Percentiles rank a stretch among this genome's conserved stretches.
Conservation (phyloP, 208 protist genomes). For the Trypanosoma platydactyli region DNA sequence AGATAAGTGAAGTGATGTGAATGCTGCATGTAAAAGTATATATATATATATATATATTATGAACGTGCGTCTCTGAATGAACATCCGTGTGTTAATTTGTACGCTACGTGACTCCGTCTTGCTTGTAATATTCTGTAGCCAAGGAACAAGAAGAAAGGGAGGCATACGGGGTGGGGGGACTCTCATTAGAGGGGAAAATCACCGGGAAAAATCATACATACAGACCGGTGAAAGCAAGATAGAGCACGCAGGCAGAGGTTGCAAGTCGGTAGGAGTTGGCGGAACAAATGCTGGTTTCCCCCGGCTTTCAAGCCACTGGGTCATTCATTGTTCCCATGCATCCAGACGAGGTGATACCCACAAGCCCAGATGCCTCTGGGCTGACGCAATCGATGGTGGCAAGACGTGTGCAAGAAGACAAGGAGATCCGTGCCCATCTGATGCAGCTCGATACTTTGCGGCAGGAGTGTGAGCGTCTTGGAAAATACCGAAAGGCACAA, state of each 20-base stretch:
- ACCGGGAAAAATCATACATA: too few species aligned
- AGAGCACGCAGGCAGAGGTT: not conserved
- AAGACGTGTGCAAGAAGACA: conserved; percentile 30
- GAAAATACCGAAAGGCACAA: conserved; percentile 40
- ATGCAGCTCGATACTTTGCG: conserved; percentile 47
- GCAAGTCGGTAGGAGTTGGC: not conserved
- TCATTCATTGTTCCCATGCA: conserved; percentile 1
- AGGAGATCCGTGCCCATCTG: conserved; percentile 38
- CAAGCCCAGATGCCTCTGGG: not conserved
- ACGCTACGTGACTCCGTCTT: too few species aligned
- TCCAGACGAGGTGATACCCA: conserved; percentile 15
- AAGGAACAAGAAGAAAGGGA: not conserved
- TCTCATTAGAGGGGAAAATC: too few species aligned
- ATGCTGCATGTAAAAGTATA: not conserved
- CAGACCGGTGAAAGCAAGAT: too few species aligned
- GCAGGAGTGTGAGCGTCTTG: conserved; percentile 39
- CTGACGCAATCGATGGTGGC: not conserved
- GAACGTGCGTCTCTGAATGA: not conserved
- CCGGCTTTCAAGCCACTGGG: not conserved
- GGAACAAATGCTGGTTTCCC: conserved; percentile 4
- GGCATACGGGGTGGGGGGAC: too few species aligned
- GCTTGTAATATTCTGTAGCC: too few species aligned
- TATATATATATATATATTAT: not conserved
- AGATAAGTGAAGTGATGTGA: not conserved
- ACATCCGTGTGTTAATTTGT: too few species aligned